Base-by-base conservation (phyloP, 768 basidiomycete species). In the Kwoniella heveanensis region DNA sequence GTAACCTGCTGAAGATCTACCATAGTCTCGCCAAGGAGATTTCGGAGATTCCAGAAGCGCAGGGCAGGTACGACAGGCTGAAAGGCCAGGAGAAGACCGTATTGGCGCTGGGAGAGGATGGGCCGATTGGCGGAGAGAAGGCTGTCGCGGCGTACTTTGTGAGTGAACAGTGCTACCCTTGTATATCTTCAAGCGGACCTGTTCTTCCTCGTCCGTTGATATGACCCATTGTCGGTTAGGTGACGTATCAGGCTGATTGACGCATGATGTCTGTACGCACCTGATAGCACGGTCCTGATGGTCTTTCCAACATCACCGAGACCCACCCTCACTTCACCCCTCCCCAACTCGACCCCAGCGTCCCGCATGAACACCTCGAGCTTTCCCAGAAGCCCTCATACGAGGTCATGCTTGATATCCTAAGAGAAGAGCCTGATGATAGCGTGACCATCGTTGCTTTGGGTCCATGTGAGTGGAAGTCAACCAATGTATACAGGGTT, bases 71-170 rank as follows among this genome's bases (percentile, higher is more conserved):
- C 70, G 86, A 85, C 0, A 88, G 88, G 60, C 86, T 88, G 64
- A 73, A 36, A 21, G 62, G 51, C 32, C 58, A 64, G 63, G 54
- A 30, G 5, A 89, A 85, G 68, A 87, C 89, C 0, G 82, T 89
- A 44, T 82, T 95, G 46, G 86, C 84, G 1, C 78, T 83, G 39
- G 93, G 92, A 0, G 83, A 85, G 32, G 80, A 82, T 12, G 83
- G 83, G 0, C 92, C 92, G 10, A 83, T 92, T 1, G 82, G 85
- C 54, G 92, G 91, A 2, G 85, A 86, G 21, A 75, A 85, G 7
- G 88, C 90, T 72, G 87, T 84, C 55, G 93, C 92, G 15, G 84
- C 87, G 66, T 92, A 91, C 76, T 95, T 96, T 52, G 80, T 79
- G 68, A 62, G 80, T 75, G 21, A 4, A 15, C 25, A 32, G 32